A percentile compares a stretch with the other conserved stretches of the same genome.
phyloP scores from a whole-genome alignment of 106 monocot genomes.

The Narthecium ossifragum region DNA sequence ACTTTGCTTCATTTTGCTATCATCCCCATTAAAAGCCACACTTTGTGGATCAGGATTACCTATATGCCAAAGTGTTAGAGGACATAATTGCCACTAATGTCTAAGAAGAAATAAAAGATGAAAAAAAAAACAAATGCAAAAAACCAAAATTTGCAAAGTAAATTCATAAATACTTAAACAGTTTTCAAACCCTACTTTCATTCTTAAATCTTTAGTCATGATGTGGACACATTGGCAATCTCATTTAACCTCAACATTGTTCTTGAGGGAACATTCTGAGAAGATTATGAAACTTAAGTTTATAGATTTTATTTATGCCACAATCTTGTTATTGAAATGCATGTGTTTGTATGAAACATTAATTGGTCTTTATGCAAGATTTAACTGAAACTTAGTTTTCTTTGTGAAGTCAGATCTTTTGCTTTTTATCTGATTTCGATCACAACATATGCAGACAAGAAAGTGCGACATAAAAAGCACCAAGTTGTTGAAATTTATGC shows the following conservation, averaged over 20 bases:
- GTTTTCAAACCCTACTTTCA: neutral
- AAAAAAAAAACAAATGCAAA: constrained; percentile 3
- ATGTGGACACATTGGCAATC: neutral
- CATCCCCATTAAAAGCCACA: constrained; percentile 8
- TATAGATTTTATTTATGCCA: too few relatives aligned
- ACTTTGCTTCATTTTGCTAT: constrained; percentile 11
- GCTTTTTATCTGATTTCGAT: too few relatives aligned
- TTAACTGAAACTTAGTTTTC: too few relatives aligned
- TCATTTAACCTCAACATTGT: too few relatives aligned
- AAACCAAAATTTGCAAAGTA: neutral
- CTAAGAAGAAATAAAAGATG: neutral
- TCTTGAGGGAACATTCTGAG: too few relatives aligned
- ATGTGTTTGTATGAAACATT: too few relatives aligned
- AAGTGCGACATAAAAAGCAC: neutral
- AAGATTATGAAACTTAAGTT: too few relatives aligned
- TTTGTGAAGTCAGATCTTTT: too few relatives aligned
- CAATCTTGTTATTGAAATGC: too few relatives aligned
- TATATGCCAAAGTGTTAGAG: too few relatives aligned
- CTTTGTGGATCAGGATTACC: constrained; percentile 22
- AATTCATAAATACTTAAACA: neutral
- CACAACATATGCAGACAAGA: neutral
- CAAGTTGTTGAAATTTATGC: neutral
- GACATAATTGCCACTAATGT: too few relatives aligned
- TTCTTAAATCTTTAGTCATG: neutral
- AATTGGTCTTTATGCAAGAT: too few relatives aligned